Base-by-base conservation (phyloP, 805 yeast genomes). In the Kluyveromyces wickerhamii region DNA sequence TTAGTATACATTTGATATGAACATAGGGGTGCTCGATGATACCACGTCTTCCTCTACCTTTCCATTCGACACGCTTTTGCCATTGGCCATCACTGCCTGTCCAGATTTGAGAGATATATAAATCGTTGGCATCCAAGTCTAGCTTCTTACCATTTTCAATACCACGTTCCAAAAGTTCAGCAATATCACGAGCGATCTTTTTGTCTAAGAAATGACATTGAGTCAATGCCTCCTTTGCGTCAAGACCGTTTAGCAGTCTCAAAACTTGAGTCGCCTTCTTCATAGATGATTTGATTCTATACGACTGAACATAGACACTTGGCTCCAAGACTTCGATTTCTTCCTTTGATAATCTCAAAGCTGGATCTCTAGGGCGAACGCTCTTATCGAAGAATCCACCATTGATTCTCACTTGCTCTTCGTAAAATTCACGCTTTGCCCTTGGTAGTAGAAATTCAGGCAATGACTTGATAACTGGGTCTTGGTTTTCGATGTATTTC, bases 41-140 rank as follows among this genome's bases (percentile, higher is more conserved):
- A 54, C 97, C 97, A 14, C 73, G 68, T 59, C 95, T 75, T 44
- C 96, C 96, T 65, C 97, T 77, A 44, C 92, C 95, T 64, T 86
- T 87, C 54, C 71, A 69, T 48, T 89, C 96, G 7, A 77, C 59
- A 56, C 92, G 72, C 57, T 74, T 79, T 19, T 54, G 49, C 78
- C 81, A 76, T 34, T 61, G 52, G 14, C 95, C 95, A 58, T 89
- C 97, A 38, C 87, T 77, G 27, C 96, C 96, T 18, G 77, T 77
- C 96, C 96, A 89, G 39, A 87, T 74, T 51, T 83, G 83, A 28
- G 79, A 74, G 37, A 89, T 71, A 49, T 79, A 84, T 27, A 87
- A 57, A 24, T 71, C 71, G 39, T 79, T 72, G 16, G 75, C 71
- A 41, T 77, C 60, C 41, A 81, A 59, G 3, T 77, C 76, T 43